Base-by-base conservation (phyloP, 345 rosid species). In the Xanthoceras sorbifolium region DNA sequence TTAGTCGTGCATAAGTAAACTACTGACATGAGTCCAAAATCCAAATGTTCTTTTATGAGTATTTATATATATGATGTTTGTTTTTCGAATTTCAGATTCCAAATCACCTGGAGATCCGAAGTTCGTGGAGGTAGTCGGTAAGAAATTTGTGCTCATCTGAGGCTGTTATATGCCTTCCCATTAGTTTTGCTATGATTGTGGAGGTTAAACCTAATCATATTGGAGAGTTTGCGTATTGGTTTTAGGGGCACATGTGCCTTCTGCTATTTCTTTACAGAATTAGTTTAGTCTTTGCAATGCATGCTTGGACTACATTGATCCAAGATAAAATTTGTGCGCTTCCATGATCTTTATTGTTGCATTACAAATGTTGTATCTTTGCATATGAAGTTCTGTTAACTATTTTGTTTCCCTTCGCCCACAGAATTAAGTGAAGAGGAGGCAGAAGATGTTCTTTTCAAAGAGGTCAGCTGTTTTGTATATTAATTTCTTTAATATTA, bases 361-460 rank as follows among this genome's bases (percentile, higher is more conserved):
- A 57, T 26, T 67, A 25, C 7, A 6, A 25, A 52, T 52, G 59
- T 20, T 46, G n/a, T 4, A 55, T 22, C 22, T 6, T 55, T 34
- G 23, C 9, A 62, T 32, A 25, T 52, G 67, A 9, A 63, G 17
- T 76, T 68, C 22, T 61, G 44, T 2, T 9, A 62, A 31, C 22
- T 22, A 52, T 55, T 63, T 34, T 3, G 38, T 44, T 62, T 69
- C 20, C 54, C 54, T 65, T 69, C 55, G 55, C 74, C 74, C 85
- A 86, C 92, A 96, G 99, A 88, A 74, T 74, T 96, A 63, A 85
- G 89, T 68, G 87, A 87, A 64, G 89, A 74, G 71, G 97, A 96
- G 84, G 86, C 91, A 71, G 97, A 96, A 85, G 99, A 96, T 86
- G 91, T 91, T 82, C 84, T 85, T 80, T 96, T 96, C 85, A 96